A percentile compares a stretch with the other conserved stretches of the same genome.
These are phyloP conservation scores for Kokia cookei DNA, from an alignment of 441 rosid genomes.

Conservation along the genomic window DNA sequence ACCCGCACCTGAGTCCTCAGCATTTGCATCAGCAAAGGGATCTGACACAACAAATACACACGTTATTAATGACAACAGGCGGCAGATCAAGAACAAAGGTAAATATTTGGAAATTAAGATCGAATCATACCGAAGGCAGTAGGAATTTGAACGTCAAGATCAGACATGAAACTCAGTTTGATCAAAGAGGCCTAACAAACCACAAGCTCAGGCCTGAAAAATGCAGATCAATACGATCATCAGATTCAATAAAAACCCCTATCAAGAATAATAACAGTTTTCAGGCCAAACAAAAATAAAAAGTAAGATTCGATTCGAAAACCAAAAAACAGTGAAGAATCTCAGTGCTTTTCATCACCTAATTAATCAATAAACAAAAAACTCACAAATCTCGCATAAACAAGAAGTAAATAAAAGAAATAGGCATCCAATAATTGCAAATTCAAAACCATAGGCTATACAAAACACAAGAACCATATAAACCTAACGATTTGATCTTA, in stretches of 20 bases:
- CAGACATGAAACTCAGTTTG: constrained; percentile 86
- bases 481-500: not conserved
- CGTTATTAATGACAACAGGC: not conserved
- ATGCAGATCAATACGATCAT: not conserved
- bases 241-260: not conserved
- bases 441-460: not conserved
- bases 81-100: not conserved
- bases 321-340: not conserved
- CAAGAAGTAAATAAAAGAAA: not conserved
- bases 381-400: not conserved
- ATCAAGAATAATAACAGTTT: not conserved
- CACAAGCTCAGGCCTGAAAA: constrained; percentile 48
- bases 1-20: constrained; percentile 85
- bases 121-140: constrained; percentile 60
- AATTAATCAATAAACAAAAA: not conserved
- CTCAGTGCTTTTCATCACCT: not conserved
- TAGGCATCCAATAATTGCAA: not conserved
- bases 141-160: constrained; percentile 76
- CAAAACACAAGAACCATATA: not conserved
- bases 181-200: constrained; percentile 33
- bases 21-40: constrained; percentile 93
- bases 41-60: constrained; percentile 26
- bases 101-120: not conserved
- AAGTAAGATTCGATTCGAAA: not conserved
- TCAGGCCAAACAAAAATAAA: not conserved